Base-by-base conservation (phyloP, 495 filamentous ascomycete genomes). In the Platismatia glauca region DNA sequence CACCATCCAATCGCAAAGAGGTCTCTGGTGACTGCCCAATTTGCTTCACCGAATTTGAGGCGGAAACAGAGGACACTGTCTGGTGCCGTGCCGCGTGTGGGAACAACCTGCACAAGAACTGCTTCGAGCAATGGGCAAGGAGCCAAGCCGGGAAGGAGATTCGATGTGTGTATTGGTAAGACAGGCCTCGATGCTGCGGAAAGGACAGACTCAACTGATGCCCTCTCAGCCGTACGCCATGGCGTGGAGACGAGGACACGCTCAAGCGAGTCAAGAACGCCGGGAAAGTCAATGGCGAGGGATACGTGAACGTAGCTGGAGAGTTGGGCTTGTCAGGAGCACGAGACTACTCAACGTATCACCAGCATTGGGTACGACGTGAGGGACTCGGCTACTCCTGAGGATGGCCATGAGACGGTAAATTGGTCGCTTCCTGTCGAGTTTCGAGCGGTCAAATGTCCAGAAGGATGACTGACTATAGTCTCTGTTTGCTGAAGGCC, bases 1-100 rank as follows among this genome's bases (percentile, higher is more conserved):
- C 59, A 15, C 18, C 63, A 27, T 79, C 79, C 24, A 82, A 82
- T n/a, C 79, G 82, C 60, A 87, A 85, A 67, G 73, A 80, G 0
- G 63, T 85, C 4, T 87, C 91, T 38, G 89, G 85, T 18, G 87
- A 93, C 65, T 93, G 89, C 65, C 87, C 88, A 0, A 89, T 95
- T 69, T 93, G 89, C 71, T 90, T 86, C 68, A 83, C 77, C 66
- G 84, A 88, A 50, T 84, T 91, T 65, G 78, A 84, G 52, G 67
- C 75, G 4, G 71, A 76, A 7, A 74, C 76, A 7, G 85, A 88
- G 61, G 72, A 77, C 0, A 79, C 86, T 20, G 81, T 90, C 3
- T 92, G 84, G 77, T 94, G 89, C 70, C 82, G 82, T 59, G 81
- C 82, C 4, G 79, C 83, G 0, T 94, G 89, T 67, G 89, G 88